Percentiles rank a stretch among this genome's conserved stretches.
Evolutionary conservation across 768 basidiomycete species (phyloP).

Genomic region (Serendipita indica): DNA sequence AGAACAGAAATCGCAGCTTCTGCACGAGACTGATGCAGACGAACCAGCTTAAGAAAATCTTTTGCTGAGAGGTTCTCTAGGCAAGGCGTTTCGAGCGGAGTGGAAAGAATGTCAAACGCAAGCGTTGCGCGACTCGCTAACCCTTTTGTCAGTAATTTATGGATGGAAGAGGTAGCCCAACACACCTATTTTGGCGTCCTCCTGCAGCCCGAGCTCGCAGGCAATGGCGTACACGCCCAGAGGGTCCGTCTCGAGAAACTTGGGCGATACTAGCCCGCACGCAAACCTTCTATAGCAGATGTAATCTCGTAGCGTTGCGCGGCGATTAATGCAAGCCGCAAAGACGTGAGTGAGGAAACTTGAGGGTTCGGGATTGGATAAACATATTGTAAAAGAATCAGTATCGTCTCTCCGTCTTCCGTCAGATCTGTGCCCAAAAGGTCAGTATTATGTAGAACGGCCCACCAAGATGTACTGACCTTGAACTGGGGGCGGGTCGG

Average conservation of each 20-base stretch:
- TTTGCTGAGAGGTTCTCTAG: slow-evolving; percentile 8
- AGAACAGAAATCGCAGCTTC: not conserved
- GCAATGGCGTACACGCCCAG: slow-evolving; percentile 3
- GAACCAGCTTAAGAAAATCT: not conserved
- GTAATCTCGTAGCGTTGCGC: slow-evolving; percentile 3
- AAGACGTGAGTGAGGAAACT: not conserved
- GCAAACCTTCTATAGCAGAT: not conserved
- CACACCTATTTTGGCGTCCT: slow-evolving; percentile 6
- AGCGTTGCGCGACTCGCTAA: slow-evolving; percentile 4
- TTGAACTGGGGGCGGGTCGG: slow-evolving; percentile 7
- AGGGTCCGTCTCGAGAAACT: not conserved
- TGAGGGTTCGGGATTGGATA: slow-evolving; percentile 8
- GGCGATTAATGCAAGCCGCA: not conserved
- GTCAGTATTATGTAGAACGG: not conserved
- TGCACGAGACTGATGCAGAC: slow-evolving; percentile 1
- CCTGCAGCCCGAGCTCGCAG: not conserved
- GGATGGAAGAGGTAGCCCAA: no score
- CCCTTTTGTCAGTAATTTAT: not conserved
- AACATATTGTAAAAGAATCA: not conserved
- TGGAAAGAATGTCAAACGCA: slow-evolving; percentile 2
- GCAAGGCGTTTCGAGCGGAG: slow-evolving; percentile 1
- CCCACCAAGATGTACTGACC: not conserved
- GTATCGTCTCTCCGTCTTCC: not conserved
- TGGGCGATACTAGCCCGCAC: not conserved
- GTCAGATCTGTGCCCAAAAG: not conserved